Evolutionary conservation across 345 rosid genomes (phyloP).

Genomic region (Mangifera indica): DNA sequence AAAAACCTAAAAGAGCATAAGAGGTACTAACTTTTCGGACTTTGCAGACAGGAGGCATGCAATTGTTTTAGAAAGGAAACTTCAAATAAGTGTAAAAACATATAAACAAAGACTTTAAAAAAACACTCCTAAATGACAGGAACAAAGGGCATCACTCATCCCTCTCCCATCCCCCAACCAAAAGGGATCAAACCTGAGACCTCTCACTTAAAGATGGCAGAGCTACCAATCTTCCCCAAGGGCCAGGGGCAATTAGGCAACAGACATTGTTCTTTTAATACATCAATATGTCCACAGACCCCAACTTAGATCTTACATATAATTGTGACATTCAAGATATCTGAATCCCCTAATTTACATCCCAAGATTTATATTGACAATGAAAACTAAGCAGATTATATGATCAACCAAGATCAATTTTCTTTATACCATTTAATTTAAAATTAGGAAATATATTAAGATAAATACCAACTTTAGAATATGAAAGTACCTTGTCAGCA

Average conservation of each 20-base stretch:
- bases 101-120: background rate
- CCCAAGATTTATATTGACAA: background rate
- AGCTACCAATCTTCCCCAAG: too few relatives aligned
- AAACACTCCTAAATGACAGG: too few relatives aligned
- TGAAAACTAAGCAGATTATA: background rate
- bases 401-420: background rate
- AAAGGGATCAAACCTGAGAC: background rate
- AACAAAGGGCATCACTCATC: background rate
- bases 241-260: too few relatives aligned
- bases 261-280: too few relatives aligned
- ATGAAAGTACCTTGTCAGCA: conserved; percentile 75
- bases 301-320: too few relatives aligned
- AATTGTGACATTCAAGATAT: too few relatives aligned
- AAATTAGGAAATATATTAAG: background rate
- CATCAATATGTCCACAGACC: too few relatives aligned
- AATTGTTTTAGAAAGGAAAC: background rate
- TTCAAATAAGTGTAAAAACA: background rate
- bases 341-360: background rate
- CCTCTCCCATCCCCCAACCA: background rate
- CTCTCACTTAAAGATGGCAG: background rate
- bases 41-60: background rate
- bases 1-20: background rate
- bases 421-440: background rate
- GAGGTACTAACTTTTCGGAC: background rate
- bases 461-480: background rate